Conservation (phyloP, 768 basidiomycete species). For the Gymnopilus junonius region DNA sequence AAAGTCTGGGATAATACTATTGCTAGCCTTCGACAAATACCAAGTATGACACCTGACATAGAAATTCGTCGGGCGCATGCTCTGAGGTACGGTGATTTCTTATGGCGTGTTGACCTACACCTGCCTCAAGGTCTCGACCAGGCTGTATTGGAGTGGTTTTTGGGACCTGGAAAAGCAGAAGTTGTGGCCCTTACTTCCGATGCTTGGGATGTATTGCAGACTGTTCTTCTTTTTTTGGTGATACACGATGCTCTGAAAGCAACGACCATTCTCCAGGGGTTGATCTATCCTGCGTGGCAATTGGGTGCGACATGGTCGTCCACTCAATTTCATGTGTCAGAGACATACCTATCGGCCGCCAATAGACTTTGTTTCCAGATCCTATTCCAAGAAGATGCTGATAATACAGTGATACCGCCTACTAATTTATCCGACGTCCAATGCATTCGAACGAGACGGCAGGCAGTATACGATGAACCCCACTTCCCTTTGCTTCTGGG, state of each 20-base stretch:
- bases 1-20: constrained; percentile 86
- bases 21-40: constrained; percentile 72
- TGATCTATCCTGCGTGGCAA: constrained; percentile 83
- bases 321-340: constrained; percentile 44
- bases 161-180: constrained; percentile 68
- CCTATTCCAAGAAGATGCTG: constrained; percentile 57
- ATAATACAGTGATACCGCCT: constrained; percentile 39
- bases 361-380: constrained; percentile 66
- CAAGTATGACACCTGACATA: constrained; percentile 54
- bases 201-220: constrained; percentile 68
- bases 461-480: constrained; percentile 66
- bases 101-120: constrained; percentile 77
- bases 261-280: constrained; percentile 71
- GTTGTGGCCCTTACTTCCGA: constrained; percentile 60
- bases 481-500: constrained; percentile 68
- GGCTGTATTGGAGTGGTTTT: constrained; percentile 74
- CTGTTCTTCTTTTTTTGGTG: constrained; percentile 65
- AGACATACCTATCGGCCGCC: constrained; percentile 61
- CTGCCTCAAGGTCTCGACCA: constrained; percentile 74
- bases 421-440: constrained; percentile 68
- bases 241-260: constrained; percentile 71
- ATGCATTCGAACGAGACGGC: constrained; percentile 68
- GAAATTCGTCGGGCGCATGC: constrained; percentile 55
- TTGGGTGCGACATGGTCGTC: constrained; percentile 47
- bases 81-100: constrained; percentile 69